phyloP scores from a whole-genome alignment of 1,284 basidiomycete species.

The Apiotrichum montevideense region DNA sequence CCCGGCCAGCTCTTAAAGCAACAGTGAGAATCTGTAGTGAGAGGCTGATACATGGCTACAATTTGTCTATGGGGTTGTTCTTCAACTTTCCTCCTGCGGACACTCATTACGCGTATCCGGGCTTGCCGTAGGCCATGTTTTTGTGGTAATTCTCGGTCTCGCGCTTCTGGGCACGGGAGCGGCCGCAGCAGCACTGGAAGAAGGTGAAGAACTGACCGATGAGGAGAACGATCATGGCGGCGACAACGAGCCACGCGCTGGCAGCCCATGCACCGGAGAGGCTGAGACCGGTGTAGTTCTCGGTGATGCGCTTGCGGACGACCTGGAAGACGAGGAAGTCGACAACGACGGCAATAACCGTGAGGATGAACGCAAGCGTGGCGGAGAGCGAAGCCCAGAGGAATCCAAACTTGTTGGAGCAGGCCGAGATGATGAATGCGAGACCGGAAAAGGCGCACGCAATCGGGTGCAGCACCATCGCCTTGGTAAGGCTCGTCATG shows the following conservation, averaged over 20 bases:
- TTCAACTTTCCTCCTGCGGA: no score
- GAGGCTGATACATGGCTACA: no score
- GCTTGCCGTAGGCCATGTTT: no score
- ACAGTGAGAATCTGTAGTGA: no score
- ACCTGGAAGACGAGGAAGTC: not conserved
- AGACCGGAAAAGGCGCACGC: not conserved
- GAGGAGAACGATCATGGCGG: slow-evolving; percentile 34
- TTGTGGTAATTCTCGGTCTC: not conserved
- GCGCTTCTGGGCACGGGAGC: slow-evolving; percentile 1
- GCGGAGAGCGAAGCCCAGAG: not conserved
- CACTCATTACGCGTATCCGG: no score
- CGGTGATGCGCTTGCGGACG: no score
- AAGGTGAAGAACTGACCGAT: slow-evolving; percentile 31
- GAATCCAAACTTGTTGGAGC: slow-evolving; percentile 1
- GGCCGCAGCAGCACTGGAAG: slow-evolving; percentile 31
- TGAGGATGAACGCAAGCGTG: not conserved
- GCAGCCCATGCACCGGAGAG: slow-evolving; percentile 15
- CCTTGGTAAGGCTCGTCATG: slow-evolving; percentile 26
- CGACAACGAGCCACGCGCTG: slow-evolving; percentile 36
- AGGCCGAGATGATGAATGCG: not conserved
- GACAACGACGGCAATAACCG: not conserved
- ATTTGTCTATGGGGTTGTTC: no score
- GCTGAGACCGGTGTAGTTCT: not conserved
- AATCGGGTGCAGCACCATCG: not conserved
- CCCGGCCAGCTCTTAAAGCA: no score